A percentile compares a stretch with the other conserved stretches of the same genome.
Evolutionary conservation across 257 asterid species (phyloP).

Genomic region (Solanum piurae): DNA sequence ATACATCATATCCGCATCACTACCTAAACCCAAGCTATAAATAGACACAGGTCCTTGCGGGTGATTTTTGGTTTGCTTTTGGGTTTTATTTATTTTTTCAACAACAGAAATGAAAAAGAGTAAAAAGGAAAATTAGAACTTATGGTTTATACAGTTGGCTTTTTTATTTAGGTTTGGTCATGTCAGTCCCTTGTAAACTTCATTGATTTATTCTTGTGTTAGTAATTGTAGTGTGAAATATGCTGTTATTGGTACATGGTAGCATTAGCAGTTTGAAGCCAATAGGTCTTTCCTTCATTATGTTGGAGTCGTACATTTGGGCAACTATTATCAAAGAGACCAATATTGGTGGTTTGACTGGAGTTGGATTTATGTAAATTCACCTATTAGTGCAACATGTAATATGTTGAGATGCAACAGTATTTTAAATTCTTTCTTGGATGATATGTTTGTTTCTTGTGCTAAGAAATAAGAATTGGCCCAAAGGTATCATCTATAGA

Average conservation of each 20-base stretch:
- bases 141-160: conserved; percentile 13
- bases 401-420: background rate
- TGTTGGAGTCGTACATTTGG: background rate
- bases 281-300: background rate
- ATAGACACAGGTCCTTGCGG: conserved; percentile 11
- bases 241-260: conserved; percentile 12
- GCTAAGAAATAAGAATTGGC: background rate
- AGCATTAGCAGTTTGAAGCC: background rate
- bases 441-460: background rate
- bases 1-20: conserved; percentile 1
- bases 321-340: background rate
- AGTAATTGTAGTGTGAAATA: conserved; percentile 37
- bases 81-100: conserved; percentile 11
- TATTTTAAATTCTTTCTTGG: background rate
- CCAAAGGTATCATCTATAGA: background rate
- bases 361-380: background rate
- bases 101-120: conserved; percentile 17
- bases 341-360: background rate
- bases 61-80: conserved; percentile 23
- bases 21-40: conserved; percentile 10
- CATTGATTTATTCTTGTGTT: conserved; percentile 61
- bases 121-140: background rate
- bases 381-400: background rate
- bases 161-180: conserved; percentile 15
- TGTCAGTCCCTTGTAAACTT: conserved; percentile 14